phyloP scores from a whole-genome alignment of 2,329 filamentous ascomycete species.

The Pseudogymnoascus sp. region DNA sequence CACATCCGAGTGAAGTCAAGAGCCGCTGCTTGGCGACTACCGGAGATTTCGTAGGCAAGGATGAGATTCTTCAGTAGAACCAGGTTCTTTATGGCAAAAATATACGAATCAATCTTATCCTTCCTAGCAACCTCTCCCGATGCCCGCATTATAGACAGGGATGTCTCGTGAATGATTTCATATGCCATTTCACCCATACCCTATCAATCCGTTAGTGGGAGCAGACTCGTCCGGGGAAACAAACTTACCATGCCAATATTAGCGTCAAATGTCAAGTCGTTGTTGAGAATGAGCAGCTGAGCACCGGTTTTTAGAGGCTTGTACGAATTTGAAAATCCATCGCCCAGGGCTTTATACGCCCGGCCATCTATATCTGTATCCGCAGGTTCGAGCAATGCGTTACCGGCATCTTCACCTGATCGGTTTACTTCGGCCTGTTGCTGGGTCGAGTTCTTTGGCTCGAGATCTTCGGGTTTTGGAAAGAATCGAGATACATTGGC shows the following conservation, averaged over 20 bases:
- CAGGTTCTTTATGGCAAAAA: slow-evolving; percentile 92
- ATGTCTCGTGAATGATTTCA: slow-evolving; percentile 84
- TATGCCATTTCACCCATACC: slow-evolving; percentile 51
- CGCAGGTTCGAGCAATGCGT: background rate
- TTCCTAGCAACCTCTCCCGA: slow-evolving; percentile 63
- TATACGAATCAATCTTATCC: slow-evolving; percentile 69
- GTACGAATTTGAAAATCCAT: slow-evolving; percentile 10
- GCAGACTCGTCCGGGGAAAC: background rate
- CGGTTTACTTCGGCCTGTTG: background rate
- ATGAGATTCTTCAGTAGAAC: slow-evolving; percentile 94
- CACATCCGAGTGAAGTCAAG: slow-evolving; percentile 58
- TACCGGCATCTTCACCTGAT: background rate
- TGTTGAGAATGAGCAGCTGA: slow-evolving; percentile 11
- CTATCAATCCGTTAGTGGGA: slow-evolving; percentile 15
- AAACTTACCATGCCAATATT: slow-evolving; percentile 16
- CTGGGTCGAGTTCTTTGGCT: background rate
- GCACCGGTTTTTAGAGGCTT: slow-evolving; percentile 12
- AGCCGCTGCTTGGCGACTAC: slow-evolving; percentile 44
- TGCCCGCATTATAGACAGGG: slow-evolving; percentile 69
- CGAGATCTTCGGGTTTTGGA: slow-evolving; percentile 5
- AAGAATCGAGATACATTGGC: slow-evolving; percentile 45
- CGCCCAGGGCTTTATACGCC: slow-evolving; percentile 4
- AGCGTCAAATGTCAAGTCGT: slow-evolving; percentile 10
- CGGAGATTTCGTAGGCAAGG: slow-evolving; percentile 86
- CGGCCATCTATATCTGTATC: slow-evolving; percentile 10